Base-by-base conservation (phyloP, 2,329 filamentous ascomycete genomes). In the Aschersonia sp. region DNA sequence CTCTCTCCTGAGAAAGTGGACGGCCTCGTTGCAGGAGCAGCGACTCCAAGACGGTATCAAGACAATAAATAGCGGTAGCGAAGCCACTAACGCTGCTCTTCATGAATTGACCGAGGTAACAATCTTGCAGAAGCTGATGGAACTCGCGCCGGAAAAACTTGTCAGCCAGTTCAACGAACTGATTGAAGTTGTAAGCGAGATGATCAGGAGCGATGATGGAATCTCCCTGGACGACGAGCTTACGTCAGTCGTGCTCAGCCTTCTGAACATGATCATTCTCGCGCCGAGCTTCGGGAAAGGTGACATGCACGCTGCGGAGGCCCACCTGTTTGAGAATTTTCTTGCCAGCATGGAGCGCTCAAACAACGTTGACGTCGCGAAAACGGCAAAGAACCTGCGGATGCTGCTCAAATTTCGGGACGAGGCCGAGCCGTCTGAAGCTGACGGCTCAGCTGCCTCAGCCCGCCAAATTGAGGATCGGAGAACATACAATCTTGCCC, bases 101-200 rank as follows among this genome's bases (percentile, higher is more conserved):
- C 58, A 57, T 5, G 67, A 70, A 4, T 63, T 87, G 1, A 61
- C 73, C 5, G 71, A 83, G 52, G 69, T 79, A 5, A 78, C 78
- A 45, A 62, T 85, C 1, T 68, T 86, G 6, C 79, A 85, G 55
- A 73, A 72, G 35, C 71, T 87, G 63, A 77, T 86, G 61, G 73
- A 76, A 30, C 71, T 68, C 43, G 73, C 81, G 43, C 73, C 79
- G 1, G 75, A 81, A 29, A 79, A 76, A 51, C 69, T 87, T 10
- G 73, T 83, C 32, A 72, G 71, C 33, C 75, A 79, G 49, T 81
- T 83, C 2, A 72, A 73, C 42, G 78, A 84, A 54, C 70, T 85
- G 6, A 64, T 87, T 2, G 73, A 79, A 43, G 69, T 88, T 2
- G 72, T 82, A 45, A 68, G 69, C 46, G 73, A 83, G 48, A 70